A percentile compares a stretch with the other conserved stretches of the same genome.
Conservation (phyloP, 1,139 yeast genomes). For the Lodderomyces beijingensis region DNA sequence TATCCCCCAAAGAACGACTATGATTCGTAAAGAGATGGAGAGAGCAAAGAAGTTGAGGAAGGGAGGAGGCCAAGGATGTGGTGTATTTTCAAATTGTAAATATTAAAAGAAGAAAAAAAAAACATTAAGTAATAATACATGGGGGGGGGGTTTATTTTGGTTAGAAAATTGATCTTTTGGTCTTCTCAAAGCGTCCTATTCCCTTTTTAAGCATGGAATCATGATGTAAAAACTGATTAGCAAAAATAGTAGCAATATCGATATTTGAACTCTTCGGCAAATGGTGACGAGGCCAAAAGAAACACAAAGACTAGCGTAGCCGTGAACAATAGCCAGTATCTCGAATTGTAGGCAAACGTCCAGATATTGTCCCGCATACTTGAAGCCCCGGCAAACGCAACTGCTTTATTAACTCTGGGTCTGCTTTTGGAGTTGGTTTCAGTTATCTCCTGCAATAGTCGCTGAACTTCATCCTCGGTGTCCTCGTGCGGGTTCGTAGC, state of each 20-base stretch:
- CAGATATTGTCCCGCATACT: too few relatives aligned
- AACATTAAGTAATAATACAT: slow-evolving; percentile 1
- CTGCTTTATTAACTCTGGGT: too few relatives aligned
- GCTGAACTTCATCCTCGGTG: background rate
- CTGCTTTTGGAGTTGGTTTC: background rate
- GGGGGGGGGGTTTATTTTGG: background rate
- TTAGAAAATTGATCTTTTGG: slow-evolving; percentile 3
- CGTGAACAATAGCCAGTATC: slow-evolving; percentile 3
- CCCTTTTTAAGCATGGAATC: too few relatives aligned
- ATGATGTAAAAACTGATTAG: too few relatives aligned
- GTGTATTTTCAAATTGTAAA: too few relatives aligned
- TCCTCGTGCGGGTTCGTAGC: too few relatives aligned
- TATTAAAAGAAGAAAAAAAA: background rate
- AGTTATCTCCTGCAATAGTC: background rate
- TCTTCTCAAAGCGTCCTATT: too few relatives aligned
- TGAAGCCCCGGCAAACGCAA: too few relatives aligned
- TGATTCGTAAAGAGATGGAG: slow-evolving; percentile 50
- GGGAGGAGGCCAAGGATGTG: background rate
- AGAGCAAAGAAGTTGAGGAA: background rate
- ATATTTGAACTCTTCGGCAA: slow-evolving; percentile 27
- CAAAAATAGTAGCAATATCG: slow-evolving; percentile 39
- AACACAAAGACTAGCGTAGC: slow-evolving; percentile 7
- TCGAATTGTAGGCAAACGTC: background rate
- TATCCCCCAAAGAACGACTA: slow-evolving; percentile 88
- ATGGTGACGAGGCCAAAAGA: slow-evolving; percentile 18